Conservation (phyloP, 768 basidiomycete genomes). For the Vishniacozyma victoriae region DNA sequence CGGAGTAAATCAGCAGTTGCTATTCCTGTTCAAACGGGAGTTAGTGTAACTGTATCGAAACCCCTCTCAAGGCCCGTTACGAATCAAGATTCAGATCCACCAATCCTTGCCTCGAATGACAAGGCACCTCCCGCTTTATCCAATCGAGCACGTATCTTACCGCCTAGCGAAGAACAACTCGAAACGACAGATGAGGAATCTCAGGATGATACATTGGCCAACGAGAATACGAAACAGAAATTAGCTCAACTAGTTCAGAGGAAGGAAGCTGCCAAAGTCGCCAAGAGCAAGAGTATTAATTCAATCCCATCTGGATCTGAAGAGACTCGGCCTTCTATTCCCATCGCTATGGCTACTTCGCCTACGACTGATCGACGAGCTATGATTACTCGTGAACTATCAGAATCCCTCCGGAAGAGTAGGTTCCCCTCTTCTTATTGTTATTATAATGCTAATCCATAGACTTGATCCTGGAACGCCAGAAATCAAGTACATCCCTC, state of each 20-base stretch:
- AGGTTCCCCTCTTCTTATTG: constrained; percentile 4
- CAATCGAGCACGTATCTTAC: not conserved
- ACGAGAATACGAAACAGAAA: constrained; percentile 26
- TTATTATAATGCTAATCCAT: not conserved
- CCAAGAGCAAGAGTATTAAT: constrained; percentile 1
- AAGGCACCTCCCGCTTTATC: constrained; percentile 12
- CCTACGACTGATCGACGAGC: constrained; percentile 32
- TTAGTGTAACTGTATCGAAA: constrained; percentile 35
- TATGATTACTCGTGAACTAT: constrained; percentile 41
- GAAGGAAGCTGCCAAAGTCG: constrained; percentile 11
- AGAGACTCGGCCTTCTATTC: not conserved
- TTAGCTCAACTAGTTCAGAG: constrained; percentile 30
- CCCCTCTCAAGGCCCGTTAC: constrained; percentile 1
- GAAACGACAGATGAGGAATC: constrained; percentile 26
- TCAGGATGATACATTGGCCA: constrained; percentile 30
- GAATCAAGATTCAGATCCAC: not conserved
- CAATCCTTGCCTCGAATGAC: constrained; percentile 5
- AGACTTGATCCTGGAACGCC: constrained; percentile 40
- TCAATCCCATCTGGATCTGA: not conserved
- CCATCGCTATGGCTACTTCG: constrained; percentile 12
- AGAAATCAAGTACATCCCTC: constrained; percentile 35
- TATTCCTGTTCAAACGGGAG: constrained; percentile 42
- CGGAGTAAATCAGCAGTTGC: constrained; percentile 45
- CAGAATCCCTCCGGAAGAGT: constrained; percentile 36
- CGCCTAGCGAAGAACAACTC: not conserved